These are phyloP conservation scores for Boletus tomentosulus DNA, from an alignment of 768 basidiomycete species.

Conservation along the genomic window DNA sequence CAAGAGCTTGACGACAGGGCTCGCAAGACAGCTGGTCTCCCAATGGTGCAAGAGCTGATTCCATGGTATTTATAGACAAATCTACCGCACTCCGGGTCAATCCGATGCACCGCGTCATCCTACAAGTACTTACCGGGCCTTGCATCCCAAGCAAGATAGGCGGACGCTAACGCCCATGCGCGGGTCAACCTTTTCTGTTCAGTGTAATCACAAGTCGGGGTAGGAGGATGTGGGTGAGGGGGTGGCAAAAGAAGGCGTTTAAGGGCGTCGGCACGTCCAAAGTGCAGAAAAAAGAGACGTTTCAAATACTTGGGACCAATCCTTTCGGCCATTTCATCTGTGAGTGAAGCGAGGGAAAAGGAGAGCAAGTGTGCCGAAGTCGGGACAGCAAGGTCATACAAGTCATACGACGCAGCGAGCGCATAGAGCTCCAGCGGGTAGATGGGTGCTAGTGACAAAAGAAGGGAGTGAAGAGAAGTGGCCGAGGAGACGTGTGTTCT, in stretches of 20 bases:
- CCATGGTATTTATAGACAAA: conserved; percentile 67
- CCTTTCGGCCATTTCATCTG: conserved; percentile 63
- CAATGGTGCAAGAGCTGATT: conserved; percentile 65
- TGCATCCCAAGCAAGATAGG: conserved; percentile 82
- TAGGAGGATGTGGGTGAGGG: conserved; percentile 74
- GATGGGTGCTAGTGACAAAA: conserved; percentile 65
- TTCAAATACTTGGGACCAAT: conserved; percentile 79
- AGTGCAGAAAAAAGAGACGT: conserved; percentile 78
- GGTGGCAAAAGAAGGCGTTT: conserved; percentile 75
- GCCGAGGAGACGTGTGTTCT: conserved; percentile 44
- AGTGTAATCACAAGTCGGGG: conserved; percentile 58
- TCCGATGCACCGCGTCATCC: not conserved
- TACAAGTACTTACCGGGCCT: conserved; percentile 55
- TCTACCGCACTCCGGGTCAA: conserved; percentile 39
- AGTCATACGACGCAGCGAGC: conserved; percentile 60
- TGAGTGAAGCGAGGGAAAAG: conserved; percentile 60
- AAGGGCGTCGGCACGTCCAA: conserved; percentile 76
- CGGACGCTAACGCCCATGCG: conserved; percentile 79
- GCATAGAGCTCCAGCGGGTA: conserved; percentile 71
- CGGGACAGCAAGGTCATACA: conserved; percentile 71
- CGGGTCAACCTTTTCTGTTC: conserved; percentile 78
- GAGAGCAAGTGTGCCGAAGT: conserved; percentile 73
- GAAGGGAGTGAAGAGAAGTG: conserved; percentile 52
- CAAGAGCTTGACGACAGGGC: conserved; percentile 58
- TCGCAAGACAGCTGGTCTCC: conserved; percentile 67